phyloP scores from a whole-genome alignment of 108 stramenopile genomes.

The Nannochloropsis granulata region DNA sequence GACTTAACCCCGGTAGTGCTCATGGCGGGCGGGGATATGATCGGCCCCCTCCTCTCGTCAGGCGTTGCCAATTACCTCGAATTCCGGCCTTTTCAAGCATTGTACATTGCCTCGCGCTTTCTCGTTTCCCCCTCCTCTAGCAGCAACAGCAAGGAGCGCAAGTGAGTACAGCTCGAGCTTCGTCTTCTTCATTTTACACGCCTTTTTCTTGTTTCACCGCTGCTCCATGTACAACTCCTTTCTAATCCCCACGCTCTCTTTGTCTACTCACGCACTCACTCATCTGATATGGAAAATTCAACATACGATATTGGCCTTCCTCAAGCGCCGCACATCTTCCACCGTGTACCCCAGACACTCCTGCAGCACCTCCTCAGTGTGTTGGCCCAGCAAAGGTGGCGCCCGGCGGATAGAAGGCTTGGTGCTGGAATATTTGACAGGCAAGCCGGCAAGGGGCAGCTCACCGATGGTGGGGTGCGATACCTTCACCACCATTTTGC shows the following conservation, averaged over 20 bases:
- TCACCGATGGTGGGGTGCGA: not conserved
- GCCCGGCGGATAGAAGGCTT: not conserved
- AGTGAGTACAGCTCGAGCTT: too few species aligned
- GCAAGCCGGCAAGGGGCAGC: not conserved
- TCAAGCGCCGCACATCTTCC: not conserved
- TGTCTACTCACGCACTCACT: too few species aligned
- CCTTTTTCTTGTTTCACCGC: too few species aligned
- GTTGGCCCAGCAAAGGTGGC: slow-evolving; percentile 4
- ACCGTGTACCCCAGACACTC: not conserved
- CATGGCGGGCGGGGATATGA: slow-evolving; percentile 50
- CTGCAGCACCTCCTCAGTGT: not conserved
- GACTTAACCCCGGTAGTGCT: slow-evolving; percentile 51
- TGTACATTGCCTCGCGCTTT: slow-evolving; percentile 38
- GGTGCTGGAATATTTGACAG: not conserved
- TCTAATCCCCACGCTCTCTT: too few species aligned
- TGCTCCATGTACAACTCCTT: too few species aligned
- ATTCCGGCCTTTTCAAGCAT: slow-evolving; percentile 57
- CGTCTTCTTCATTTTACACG: too few species aligned
- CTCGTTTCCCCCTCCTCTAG: too few species aligned
- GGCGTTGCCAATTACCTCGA: slow-evolving; percentile 72
- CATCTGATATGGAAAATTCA: too few species aligned
- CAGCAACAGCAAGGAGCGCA: too few species aligned
- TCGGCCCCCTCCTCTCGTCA: slow-evolving; percentile 53
- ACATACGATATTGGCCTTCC: too few species aligned
- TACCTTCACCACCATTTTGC: not conserved